These are phyloP conservation scores for Withania somnifera DNA, from an alignment of 305 asterid species.

Conservation along the genomic window DNA sequence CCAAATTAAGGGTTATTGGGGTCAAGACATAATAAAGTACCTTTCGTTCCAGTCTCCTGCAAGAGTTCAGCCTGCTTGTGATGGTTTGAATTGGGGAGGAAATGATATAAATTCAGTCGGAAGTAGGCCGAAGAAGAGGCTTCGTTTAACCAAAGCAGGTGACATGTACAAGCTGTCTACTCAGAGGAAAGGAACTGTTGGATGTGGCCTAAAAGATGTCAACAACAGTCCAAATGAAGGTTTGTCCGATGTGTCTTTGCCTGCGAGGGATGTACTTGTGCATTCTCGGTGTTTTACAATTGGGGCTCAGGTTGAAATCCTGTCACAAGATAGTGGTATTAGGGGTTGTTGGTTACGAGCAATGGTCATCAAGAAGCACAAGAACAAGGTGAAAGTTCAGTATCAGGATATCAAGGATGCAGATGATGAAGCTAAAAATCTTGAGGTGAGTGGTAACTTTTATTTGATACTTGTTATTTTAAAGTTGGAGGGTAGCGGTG, in stretches of 20 bases:
- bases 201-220: constrained; percentile 12
- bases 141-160: constrained; percentile 34
- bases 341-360: constrained; percentile 92
- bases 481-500: neutral
- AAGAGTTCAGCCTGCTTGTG: constrained; percentile 7
- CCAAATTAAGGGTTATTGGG: constrained; percentile 59
- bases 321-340: constrained; percentile 80
- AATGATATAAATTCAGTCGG: constrained; percentile 21
- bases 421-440: constrained; percentile 44
- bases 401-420: constrained; percentile 76
- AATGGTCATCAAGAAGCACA: constrained; percentile 48
- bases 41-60: constrained; percentile 5
- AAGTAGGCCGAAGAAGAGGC: constrained; percentile 49
- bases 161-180: constrained; percentile 16
- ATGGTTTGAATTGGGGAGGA: constrained; percentile 17
- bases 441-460: constrained; percentile 50
- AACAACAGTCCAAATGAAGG: constrained; percentile 9
- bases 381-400: constrained; percentile 58
- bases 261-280: constrained; percentile 2
- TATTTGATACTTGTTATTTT: neutral
- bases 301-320: constrained; percentile 73
- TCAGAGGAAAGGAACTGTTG: constrained; percentile 7
- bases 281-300: constrained; percentile 19
- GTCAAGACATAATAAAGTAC: constrained; percentile 43
- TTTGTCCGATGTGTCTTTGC: constrained; percentile 2